Base-by-base conservation (phyloP, 2,329 filamentous ascomycete species). In the Talaromyces verruculosus region DNA sequence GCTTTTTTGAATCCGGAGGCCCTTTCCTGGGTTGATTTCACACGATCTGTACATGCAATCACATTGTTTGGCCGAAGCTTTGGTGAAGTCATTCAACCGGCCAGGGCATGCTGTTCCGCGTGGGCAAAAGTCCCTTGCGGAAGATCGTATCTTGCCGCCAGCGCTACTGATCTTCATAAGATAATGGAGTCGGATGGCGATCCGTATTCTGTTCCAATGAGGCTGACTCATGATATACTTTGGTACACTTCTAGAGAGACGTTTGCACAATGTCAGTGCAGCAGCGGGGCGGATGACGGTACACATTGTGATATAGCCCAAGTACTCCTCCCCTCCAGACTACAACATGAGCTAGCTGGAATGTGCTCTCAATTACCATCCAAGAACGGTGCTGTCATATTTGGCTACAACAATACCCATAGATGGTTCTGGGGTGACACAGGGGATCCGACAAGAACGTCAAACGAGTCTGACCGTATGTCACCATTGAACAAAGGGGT, bases 21-120 rank as follows among this genome's bases (percentile, higher is more conserved):
- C 0, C 68, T 69, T 35, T 69, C 69, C 1, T 79, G 76, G 77
- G 67, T 75, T 19, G 74, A 77, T 57, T 73, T 78, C 15, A 72
- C 69, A 4, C 67, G 73, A 60, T 68, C 70, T 5, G 69, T 76
- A 2, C 59, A 70, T 37, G 72, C 60, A 30, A 68, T 72, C n/a
- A 73, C 67, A 37, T 68, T 74, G 22, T 68, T 74, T 69, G 76
- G 71, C 10, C 66, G 53, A 25, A 72, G 65, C 8, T 75, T 72
- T 68, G 75, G 73, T 3, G 73, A 73, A 37, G 68, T 73, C 2
- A 70, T 73, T 28, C 58, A 70, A 28, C 67, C 76, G 61, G 60
- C 63, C 64, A 43, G 22, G 13, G 35, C n/a, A 17, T 11, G 55
- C 22, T 77, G 75, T 59, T 51, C 64, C 11, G 35, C 63, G 2